Conservation (phyloP, 2,329 filamentous ascomycete species). For the Trichoderma sp. region DNA sequence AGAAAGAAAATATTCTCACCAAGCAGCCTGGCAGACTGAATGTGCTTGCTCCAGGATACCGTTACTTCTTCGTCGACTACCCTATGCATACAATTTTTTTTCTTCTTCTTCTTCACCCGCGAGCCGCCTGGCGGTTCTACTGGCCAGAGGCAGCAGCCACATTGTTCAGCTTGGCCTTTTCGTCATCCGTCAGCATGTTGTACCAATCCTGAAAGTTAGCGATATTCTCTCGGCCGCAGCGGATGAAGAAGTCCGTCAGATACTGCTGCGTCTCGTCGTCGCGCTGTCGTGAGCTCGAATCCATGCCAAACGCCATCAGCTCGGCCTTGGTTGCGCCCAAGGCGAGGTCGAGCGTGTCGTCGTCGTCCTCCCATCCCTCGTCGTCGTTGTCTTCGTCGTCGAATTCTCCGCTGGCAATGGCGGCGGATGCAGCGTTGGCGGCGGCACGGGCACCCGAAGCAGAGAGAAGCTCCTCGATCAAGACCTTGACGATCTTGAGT, state of each 20-base stretch:
- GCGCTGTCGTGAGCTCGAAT: conserved; percentile 58
- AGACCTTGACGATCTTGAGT: conserved; percentile 93
- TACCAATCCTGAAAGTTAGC: conserved; percentile 58
- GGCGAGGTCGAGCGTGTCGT: conserved; percentile 72
- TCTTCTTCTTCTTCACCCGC: too few species aligned
- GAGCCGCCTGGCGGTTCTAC: conserved; percentile 21
- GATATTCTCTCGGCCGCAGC: conserved; percentile 53
- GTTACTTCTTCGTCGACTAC: too few species aligned
- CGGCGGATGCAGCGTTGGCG: conserved; percentile 60
- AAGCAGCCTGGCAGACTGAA: too few species aligned
- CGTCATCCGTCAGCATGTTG: conserved; percentile 51
- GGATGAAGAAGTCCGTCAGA: conserved; percentile 75
- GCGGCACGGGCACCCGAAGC: conserved; percentile 65
- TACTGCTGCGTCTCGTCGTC: conserved; percentile 91
- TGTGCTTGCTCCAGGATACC: too few species aligned
- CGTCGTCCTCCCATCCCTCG: conserved; percentile 86
- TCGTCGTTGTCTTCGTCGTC: conserved; percentile 68
- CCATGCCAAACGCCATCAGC: conserved; percentile 73
- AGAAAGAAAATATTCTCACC: too few species aligned
- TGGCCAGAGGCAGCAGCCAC: conserved; percentile 40
- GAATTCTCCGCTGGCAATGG: conserved; percentile 57
- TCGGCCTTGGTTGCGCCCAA: conserved; percentile 66
- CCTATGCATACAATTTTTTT: too few species aligned
- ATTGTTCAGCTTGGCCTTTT: conserved; percentile 55
- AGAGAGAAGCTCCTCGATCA: conserved; percentile 85